Base-by-base conservation (phyloP, 768 basidiomycete genomes). In the Russula earlei region DNA sequence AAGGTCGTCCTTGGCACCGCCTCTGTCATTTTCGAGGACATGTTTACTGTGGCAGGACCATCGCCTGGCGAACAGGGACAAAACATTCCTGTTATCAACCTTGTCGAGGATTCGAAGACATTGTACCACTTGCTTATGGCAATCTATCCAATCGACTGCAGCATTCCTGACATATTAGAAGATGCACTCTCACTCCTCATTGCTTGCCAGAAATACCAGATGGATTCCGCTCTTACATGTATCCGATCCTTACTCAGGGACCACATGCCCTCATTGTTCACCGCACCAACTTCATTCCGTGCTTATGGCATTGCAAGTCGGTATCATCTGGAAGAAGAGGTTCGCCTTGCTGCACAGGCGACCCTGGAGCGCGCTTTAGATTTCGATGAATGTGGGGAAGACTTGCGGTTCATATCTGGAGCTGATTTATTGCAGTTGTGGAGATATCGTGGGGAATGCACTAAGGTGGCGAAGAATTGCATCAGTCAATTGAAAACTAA, bases 151-250 rank as follows among this genome's bases (percentile, higher is more conserved):
- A n/a, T 45, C 15, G 15, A 24, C 12, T 33, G 10, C 25, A 15
- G 14, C 20, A 22, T 51, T 24, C 55, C 49, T 7, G 31, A 36
- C 19, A 46, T 43, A 25, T 1, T 56, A 8, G 55, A 56, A 40
- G 49, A 46, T 20, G 29, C 31, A 1, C 43, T 50, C 33, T 38
- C 42, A 0, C 55, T 51, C 29, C 49, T 31, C 3, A 36, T 43
- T 14, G 24, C 49, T 14, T 56, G 49, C 24, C 55, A 56, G 5
- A 48, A 56, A 22, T 56, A 56, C 17, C 43, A 56, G 44, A 51
- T 56, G 55, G 43, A 51, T 15, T 15, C 19, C 37, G 31, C 29
- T 7, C 20, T 19, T 10, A 15, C 29, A 22, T 2, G n/a, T 14
- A 8, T 56, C 42, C 49, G 55, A 36, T 20, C 37, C 43, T 46